phyloP scores from a whole-genome alignment of 2,329 filamentous ascomycete genomes.

The Drechslera avenae region DNA sequence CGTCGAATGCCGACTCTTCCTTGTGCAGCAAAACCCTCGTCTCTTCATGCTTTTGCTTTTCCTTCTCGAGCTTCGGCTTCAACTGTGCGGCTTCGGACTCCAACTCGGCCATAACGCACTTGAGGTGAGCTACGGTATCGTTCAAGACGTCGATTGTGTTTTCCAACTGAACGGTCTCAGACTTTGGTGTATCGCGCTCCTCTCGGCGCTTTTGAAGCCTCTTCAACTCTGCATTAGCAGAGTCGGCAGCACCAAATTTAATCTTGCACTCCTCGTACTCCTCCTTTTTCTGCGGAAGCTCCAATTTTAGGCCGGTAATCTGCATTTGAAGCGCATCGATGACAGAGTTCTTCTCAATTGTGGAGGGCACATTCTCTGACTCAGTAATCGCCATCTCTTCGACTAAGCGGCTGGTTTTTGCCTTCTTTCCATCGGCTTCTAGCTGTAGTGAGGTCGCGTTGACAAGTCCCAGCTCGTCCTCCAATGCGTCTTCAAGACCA shows the following conservation, averaged over 20 bases:
- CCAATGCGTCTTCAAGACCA: neutral
- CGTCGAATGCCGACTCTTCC: neutral
- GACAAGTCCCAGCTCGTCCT: no score
- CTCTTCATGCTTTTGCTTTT: neutral
- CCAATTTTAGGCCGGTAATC: neutral
- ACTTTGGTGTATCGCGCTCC: neutral
- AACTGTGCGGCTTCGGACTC: neutral
- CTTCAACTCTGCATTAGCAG: neutral
- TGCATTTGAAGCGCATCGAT: neutral
- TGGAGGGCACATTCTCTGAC: no score
- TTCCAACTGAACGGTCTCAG: neutral
- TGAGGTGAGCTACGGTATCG: neutral
- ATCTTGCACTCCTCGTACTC: neutral
- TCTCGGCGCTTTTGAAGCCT: neutral
- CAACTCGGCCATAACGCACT: neutral
- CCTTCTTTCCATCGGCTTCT: no score
- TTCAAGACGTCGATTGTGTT: neutral
- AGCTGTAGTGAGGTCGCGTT: no score
- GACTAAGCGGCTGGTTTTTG: neutral
- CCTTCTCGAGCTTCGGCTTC: neutral
- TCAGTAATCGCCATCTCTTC: neutral
- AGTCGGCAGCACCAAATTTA: neutral
- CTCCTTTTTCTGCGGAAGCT: neutral
- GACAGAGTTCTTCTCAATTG: no score
- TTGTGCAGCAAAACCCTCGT: neutral